phyloP scores from a whole-genome alignment of 768 basidiomycete species.

The Podaxis sp. region DNA sequence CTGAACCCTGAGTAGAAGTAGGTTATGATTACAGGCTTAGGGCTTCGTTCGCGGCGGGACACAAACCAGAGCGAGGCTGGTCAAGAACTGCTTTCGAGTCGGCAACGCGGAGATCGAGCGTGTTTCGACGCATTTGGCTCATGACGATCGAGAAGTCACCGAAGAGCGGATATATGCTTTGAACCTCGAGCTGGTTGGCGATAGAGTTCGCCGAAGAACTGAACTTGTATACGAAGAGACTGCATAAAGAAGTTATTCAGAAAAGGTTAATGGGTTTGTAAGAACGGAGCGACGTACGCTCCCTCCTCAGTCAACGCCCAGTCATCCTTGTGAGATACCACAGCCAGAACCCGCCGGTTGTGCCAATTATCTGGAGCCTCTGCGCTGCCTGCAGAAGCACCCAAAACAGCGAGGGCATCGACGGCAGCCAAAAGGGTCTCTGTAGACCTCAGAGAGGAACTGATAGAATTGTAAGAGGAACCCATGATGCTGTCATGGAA shows the following conservation, averaged over 20 bases:
- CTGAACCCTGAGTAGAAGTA: conserved; percentile 41
- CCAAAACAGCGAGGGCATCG: conserved; percentile 33
- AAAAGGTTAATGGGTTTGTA: conserved; percentile 15
- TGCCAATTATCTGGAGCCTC: conserved; percentile 22
- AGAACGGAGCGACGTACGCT: conserved; percentile 34
- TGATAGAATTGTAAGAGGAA: conserved; percentile 22
- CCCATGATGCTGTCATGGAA: conserved; percentile 16
- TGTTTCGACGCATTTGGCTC: conserved; percentile 48
- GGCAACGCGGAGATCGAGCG: conserved; percentile 32
- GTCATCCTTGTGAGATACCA: conserved; percentile 48
- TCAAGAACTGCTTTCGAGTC: conserved; percentile 25
- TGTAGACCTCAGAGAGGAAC: conserved; percentile 30
- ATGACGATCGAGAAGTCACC: conserved; percentile 54
- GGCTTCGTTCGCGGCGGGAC: conserved; percentile 2
- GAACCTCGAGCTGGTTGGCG: conserved; percentile 39
- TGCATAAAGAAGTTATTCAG: conserved; percentile 23
- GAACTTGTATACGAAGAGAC: conserved; percentile 50
- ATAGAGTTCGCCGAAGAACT: conserved; percentile 26
- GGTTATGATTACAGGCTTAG: conserved; percentile 5
- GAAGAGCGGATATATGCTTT: conserved; percentile 58
- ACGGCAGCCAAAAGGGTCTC: conserved; percentile 47
- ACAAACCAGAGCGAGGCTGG: conserved; percentile 43
- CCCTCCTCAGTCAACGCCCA: conserved; percentile 50
- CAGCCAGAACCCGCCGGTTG: conserved; percentile 42
- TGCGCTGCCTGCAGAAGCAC: conserved; percentile 13